Conservation (phyloP, 257 asterid genomes). For the Rehmannia glutinosa region DNA sequence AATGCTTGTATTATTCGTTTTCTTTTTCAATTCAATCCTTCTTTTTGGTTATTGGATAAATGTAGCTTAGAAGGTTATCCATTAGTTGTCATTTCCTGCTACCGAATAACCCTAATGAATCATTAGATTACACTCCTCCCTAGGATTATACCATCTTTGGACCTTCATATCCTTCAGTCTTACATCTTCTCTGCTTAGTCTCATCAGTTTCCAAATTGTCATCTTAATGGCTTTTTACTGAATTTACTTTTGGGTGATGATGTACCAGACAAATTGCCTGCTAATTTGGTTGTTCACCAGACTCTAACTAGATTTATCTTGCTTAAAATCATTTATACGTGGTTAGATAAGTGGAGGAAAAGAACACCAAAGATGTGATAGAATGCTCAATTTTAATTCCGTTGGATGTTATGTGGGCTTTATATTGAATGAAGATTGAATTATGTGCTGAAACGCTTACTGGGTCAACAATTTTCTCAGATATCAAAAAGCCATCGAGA, state of each 20-base stretch:
- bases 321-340: background rate
- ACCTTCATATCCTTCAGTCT: background rate
- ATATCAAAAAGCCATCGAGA: constrained; percentile 57
- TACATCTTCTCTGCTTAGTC: too few relatives aligned
- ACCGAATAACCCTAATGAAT: background rate
- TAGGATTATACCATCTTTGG: background rate
- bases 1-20: background rate
- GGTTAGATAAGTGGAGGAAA: constrained; percentile 1
- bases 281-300: background rate
- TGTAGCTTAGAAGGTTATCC: background rate
- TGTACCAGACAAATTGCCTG: too few relatives aligned
- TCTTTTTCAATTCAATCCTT: background rate
- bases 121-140: background rate
- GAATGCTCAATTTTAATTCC: background rate
- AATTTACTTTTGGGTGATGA: too few relatives aligned
- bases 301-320: background rate
- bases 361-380: background rate
- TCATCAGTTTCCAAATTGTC: too few relatives aligned
- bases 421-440: constrained; percentile 6
- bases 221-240: too few relatives aligned
- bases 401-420: background rate
- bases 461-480: constrained; percentile 30
- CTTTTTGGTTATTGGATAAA: background rate
- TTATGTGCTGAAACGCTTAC: constrained; percentile 13
- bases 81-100: background rate